Evolutionary conservation across 225 moss, liverwort and hornwort species (phyloP).

Genomic region (Bryum argenteum): DNA sequence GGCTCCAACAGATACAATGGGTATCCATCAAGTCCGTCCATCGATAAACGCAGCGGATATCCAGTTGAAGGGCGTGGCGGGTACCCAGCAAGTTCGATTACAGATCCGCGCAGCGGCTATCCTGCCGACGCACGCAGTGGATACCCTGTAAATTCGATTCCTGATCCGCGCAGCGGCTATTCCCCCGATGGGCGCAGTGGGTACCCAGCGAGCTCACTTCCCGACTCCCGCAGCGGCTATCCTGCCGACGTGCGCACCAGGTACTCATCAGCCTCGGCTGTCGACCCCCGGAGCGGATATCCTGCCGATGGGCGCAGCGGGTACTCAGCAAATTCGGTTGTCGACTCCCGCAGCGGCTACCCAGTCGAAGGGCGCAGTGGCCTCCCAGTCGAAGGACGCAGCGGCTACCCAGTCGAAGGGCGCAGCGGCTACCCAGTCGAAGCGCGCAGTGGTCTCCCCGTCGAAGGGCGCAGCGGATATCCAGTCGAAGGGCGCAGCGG

Average conservation of each 20-base stretch:
- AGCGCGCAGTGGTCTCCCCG: too few species aligned
- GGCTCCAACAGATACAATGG: constrained; percentile 16
- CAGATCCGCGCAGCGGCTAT: constrained; percentile 15
- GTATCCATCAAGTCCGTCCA: constrained; percentile 1
- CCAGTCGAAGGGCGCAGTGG: neutral
- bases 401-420: neutral
- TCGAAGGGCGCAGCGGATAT: neutral
- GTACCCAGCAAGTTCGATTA: neutral
- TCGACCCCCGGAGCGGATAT: neutral
- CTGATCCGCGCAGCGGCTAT: constrained; percentile 13
- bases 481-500: neutral
- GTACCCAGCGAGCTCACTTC: neutral
- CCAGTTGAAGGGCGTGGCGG: constrained; percentile 6
- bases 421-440: neutral
- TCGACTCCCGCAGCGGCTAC: neutral
- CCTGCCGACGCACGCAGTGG: neutral
- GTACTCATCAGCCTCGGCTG: neutral
- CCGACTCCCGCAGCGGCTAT: neutral
- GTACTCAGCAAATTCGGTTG: neutral
- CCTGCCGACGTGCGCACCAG: neutral
- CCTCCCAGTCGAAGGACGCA: neutral
- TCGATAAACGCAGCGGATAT: constrained; percentile 12
- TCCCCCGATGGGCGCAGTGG: neutral
- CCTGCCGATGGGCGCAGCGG: neutral
- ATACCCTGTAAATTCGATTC: neutral